Evolutionary conservation across 2,329 filamentous ascomycete species (phyloP), one percentile per base, ranked within the genome.

Genomic region (Epichloe sp.): DNA sequence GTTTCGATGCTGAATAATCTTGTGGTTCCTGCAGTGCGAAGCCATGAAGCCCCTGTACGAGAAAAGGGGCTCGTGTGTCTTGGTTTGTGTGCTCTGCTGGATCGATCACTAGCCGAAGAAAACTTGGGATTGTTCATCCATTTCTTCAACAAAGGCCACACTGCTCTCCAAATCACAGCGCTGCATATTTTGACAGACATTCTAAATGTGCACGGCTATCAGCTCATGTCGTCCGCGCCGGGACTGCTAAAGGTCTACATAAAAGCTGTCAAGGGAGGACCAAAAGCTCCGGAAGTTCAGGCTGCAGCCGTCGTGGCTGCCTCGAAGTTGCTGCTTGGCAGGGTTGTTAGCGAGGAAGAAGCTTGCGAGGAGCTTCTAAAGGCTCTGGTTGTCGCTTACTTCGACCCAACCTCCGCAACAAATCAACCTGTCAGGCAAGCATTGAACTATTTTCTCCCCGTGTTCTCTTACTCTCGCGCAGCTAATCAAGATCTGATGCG

Each of bases 1-100:
- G 88, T 95, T 4, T 87, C 87, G n/a, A 96, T 97, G 86, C 76
- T 98, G 47, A 97, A 98, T 72, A 97, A 93, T 57, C 78, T 98
- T 8, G 88, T 98, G 43, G 89, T 98, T 2, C 93, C 93, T 6
- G 93, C 93, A 31, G 91, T 98, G 15, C 83, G 91, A 57, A 93
- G 86, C 62, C 88, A 95, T 59, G 90, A 97, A 63, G 87, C 88
- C 5, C 88, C 90, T 1, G 89, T 98, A 44, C 82, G 93, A 55
- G 93, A 98, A 68, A 80, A 88, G 52, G 93, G 93, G 17, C 74
- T 98, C 12, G 76, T 94, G 19, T 97, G 91, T 60, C 72, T 98
- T 10, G 93, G 93, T 4, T 75, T 98, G 10, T 96, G 89, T 65
- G 90, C 90, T 58, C 76, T 98, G 34, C 80, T 98, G 7, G 90